Percentiles rank a stretch among this genome's conserved stretches.
phyloP scores from a whole-genome alignment of 768 basidiomycete genomes.

The Tylopilus vinaceipallidus region DNA sequence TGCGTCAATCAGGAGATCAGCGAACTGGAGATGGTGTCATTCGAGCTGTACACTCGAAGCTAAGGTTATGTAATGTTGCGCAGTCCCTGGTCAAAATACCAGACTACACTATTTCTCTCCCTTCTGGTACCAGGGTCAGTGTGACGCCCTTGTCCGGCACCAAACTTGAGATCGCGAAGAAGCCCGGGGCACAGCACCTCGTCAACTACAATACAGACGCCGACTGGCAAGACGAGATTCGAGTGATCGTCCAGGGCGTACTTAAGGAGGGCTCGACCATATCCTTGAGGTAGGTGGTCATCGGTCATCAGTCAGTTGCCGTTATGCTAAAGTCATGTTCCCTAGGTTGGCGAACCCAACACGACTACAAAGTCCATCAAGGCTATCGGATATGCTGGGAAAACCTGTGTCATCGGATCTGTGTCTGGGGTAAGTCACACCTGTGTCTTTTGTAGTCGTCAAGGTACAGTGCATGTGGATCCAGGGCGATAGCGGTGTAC shows the following conservation, averaged over 20 bases:
- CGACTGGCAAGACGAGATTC: conserved; percentile 52
- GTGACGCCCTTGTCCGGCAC: conserved; percentile 65
- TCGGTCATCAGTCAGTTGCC: background rate
- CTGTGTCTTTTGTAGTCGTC: background rate
- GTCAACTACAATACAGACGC: conserved; percentile 63
- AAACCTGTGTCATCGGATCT: conserved; percentile 49
- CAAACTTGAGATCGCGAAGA: conserved; percentile 53
- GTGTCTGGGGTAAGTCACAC: conserved; percentile 41
- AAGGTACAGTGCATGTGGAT: background rate
- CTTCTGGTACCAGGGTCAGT: conserved; percentile 62
- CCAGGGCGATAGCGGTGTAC: conserved; percentile 27
- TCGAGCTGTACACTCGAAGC: too few relatives aligned
- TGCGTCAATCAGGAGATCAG: too few relatives aligned
- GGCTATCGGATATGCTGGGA: conserved; percentile 41
- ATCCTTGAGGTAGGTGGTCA: conserved; percentile 30
- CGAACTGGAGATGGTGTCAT: too few relatives aligned
- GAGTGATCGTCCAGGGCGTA: background rate
- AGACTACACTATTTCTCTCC: conserved; percentile 47
- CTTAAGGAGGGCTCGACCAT: conserved; percentile 34
- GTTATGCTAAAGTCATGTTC: background rate
- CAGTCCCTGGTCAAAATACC: conserved; percentile 54
- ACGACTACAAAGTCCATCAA: conserved; percentile 46
- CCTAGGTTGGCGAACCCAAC: conserved; percentile 52
- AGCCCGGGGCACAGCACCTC: conserved; percentile 50
- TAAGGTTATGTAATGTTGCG: background rate